Base-by-base conservation (phyloP, 768 basidiomycete genomes). In the Paxillus ammoniavirescens region DNA sequence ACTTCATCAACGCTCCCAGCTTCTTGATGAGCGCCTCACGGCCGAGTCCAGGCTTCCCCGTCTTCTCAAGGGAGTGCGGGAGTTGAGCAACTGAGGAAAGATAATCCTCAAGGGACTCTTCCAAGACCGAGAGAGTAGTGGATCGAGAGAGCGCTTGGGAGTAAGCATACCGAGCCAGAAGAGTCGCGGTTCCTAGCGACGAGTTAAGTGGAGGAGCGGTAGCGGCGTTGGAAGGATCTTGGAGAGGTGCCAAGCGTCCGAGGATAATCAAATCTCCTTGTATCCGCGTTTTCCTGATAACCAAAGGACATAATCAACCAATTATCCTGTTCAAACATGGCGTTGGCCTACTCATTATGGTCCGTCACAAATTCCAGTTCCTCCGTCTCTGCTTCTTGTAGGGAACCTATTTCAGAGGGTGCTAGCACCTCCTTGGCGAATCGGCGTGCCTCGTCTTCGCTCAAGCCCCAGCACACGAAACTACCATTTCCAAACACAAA, bases 311-410 rank as follows among this genome's bases (percentile, higher is more conserved):
- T 2, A 15, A 42, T 66, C 45, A 64, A 54, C 12, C 18, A 7
- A 53, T 5, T 31, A 17, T 23, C 28, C 17, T 3, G 38, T 8
- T 4, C 14, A 26, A 8, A 33, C 9, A 8, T 2, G 9, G 8
- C 21, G 14, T 33, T 23, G 15, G 58, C 82, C 66, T 73, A 96
- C 93, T 95, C 92, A 49, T 77, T 86, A 36, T 91, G 90, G 70
- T 97, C 94, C 26, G 88, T 85, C 12, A 94, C 91, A 70, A 94
- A 96, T 65, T 97, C 94, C 47, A 97, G 77, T 61, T 94, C 93
- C 63, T 94, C 93, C 12, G 89, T 89, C 74, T 94, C 93, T 15
- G 82, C 74, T 49, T 87, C 87, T 26, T 67, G 76, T 50, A 94
- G 73, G 3, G 81, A 76, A 4, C 77, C 81, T 8, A 93, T 74